Conservation (phyloP, 2,329 filamentous ascomycete genomes). For the Trichoderma sp. region DNA sequence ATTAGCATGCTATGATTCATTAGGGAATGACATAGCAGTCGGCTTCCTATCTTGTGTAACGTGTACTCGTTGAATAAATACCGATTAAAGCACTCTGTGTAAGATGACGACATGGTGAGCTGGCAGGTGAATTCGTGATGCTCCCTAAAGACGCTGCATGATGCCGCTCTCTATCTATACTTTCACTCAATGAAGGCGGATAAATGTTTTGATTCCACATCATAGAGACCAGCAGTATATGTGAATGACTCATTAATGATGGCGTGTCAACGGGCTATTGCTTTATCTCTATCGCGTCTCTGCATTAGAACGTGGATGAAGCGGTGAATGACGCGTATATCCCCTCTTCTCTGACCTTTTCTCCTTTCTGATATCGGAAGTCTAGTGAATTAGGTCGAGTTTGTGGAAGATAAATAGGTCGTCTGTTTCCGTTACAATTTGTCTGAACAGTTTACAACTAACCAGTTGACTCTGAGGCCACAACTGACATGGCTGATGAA, state of each 20-base stretch:
- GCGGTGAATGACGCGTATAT: neutral
- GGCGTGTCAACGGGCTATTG: neutral
- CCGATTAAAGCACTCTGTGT: neutral
- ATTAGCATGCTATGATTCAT: neutral
- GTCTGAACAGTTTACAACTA: neutral
- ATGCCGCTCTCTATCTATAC: neutral
- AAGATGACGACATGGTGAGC: neutral
- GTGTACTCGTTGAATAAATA: neutral
- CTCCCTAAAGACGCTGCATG: neutral
- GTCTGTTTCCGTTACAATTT: neutral
- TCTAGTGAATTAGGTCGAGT: neutral
- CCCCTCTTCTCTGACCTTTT: neutral
- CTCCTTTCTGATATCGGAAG: neutral
- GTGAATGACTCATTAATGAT: neutral
- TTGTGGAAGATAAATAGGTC: neutral
- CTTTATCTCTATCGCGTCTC: neutral
- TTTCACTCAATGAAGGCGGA: neutral
- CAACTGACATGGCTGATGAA: neutral
- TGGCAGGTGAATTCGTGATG: neutral
- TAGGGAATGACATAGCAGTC: neutral
- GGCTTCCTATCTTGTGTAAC: neutral
- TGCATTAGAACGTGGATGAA: neutral
- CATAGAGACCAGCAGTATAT: neutral
- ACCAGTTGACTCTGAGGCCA: neutral
- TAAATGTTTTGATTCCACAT: neutral